A percentile compares a stretch with the other conserved stretches of the same genome.
These are phyloP conservation scores for Rubroshorea leprosula DNA, from an alignment of 345 rosid genomes.

Conservation along the genomic window DNA sequence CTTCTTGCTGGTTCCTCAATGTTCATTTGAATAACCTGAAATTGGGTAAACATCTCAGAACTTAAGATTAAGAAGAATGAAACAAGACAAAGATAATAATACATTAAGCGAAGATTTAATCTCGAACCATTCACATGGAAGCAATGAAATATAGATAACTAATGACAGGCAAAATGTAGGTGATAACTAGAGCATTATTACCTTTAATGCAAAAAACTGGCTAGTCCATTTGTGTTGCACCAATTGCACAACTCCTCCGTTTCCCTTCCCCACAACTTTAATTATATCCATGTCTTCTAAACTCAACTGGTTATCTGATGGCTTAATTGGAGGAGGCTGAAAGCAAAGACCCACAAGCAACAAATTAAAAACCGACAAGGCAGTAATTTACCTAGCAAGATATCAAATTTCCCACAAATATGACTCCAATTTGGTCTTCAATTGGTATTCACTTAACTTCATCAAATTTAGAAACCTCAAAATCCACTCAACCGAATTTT, in stretches of 20 bases:
- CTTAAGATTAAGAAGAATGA: neutral
- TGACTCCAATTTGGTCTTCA: neutral
- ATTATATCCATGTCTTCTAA: conserved; percentile 69
- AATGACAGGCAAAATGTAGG: no score
- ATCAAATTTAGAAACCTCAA: no score
- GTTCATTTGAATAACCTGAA: conserved; percentile 62
- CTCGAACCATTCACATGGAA: no score
- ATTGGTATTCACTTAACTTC: neutral
- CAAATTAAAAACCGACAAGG: neutral
- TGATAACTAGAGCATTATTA: no score
- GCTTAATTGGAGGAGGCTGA: conserved; percentile 67
- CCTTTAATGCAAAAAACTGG: conserved; percentile 91
- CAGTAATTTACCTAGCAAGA: neutral
- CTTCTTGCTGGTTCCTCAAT: conserved; percentile 47
- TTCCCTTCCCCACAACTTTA: conserved; percentile 88
- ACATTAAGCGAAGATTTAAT: neutral
- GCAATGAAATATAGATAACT: no score
- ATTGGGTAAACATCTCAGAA: neutral
- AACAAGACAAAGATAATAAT: neutral
- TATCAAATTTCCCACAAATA: neutral
- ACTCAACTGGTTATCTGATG: conserved; percentile 69
- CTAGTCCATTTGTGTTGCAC: conserved; percentile 97
- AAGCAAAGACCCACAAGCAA: conserved; percentile 1
- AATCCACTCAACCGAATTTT: neutral
- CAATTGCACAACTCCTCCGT: conserved; percentile 85